phyloP scores from a whole-genome alignment of 2,329 filamentous ascomycete genomes.

The Chaetomiaceae sp. region DNA sequence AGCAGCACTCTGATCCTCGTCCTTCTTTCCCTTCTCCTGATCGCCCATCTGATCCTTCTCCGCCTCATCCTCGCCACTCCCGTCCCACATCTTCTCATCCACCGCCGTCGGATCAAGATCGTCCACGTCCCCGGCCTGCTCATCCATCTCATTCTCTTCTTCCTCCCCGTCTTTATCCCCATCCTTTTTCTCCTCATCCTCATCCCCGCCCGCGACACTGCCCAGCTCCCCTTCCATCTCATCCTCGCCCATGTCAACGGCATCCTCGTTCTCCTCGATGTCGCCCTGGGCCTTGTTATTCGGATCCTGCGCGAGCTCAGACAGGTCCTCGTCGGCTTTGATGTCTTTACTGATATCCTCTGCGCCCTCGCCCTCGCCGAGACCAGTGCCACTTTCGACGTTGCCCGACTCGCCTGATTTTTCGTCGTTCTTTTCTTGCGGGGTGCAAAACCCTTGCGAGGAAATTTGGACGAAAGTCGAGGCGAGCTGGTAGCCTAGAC shows the following conservation, averaged over 20 bases:
- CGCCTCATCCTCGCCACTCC: slow-evolving; percentile 70
- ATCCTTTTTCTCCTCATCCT: slow-evolving; percentile 55
- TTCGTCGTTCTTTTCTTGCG: slow-evolving; percentile 72
- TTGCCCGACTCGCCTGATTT: slow-evolving; percentile 69
- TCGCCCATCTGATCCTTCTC: slow-evolving; percentile 79
- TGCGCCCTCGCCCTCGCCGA: slow-evolving; percentile 90
- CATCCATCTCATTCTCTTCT: slow-evolving; percentile 73
- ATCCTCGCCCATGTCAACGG: slow-evolving; percentile 87
- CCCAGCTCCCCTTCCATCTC: slow-evolving; percentile 85
- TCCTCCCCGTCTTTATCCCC: slow-evolving; percentile 59
- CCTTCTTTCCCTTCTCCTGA: slow-evolving; percentile 64
- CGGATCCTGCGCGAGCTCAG: slow-evolving; percentile 82
- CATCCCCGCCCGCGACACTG: slow-evolving; percentile 57
- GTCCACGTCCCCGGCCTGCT: slow-evolving; percentile 86
- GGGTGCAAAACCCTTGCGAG: slow-evolving; percentile 85
- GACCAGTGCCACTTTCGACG: slow-evolving; percentile 83
- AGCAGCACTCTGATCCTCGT: slow-evolving; percentile 54
- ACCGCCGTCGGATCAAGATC: slow-evolving; percentile 84
- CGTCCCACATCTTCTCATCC: slow-evolving; percentile 99
- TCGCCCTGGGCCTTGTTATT: slow-evolving; percentile 62
- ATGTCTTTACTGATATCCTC: slow-evolving; percentile 99
- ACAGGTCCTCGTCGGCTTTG: slow-evolving; percentile 85
- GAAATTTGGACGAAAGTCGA: slow-evolving; percentile 76
- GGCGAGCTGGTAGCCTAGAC: slow-evolving; percentile 70
- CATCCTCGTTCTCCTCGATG: slow-evolving; percentile 76